Evolutionary conservation across 352 stramenopile genomes (phyloP), one percentile per base, ranked within the genome.

Genomic region (Globisporangium spiculum): DNA sequence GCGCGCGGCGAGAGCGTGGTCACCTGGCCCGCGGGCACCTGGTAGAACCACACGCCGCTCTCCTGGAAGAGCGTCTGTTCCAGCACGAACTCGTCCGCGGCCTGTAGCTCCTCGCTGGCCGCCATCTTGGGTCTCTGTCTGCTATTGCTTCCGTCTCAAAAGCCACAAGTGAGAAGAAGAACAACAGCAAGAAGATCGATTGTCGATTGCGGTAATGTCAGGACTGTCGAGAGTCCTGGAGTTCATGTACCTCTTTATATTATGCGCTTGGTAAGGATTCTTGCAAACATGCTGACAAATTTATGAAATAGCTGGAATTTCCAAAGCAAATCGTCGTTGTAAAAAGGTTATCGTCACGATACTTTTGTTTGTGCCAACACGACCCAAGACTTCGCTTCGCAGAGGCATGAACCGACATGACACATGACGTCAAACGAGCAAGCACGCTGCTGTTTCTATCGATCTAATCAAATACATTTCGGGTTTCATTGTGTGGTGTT

Each of bases 1-100:
- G 88, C 88, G 46, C 88, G 86, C 54, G 88, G 88, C 48, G 81
- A 81, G 24, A 94, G 75, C 70, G 78, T 91, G 41, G 76, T 87
- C 59, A 96, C 79, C 65, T 94, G 84, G 2, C 71, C 67, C 3
- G 81, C 41, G 0, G 86, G 85, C 14, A 96, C 83, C 52, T 93
- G 88, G 74, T 96, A 96, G 76, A 96, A 84, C 88, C 88, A 96
- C 59, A 96, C 86, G 69, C 79, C 74, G 63, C 62, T 80, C 71
- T 92, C 85, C 16, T 81, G 76, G 73, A 96, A 96, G 36, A 94
- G 75, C 66, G 78, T 75, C 65, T 91, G 86, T 78, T 91, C 86
- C 63, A 94, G 66, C 66, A 79, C 81, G 65, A 84, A 75, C 50
- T 65, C 46, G 54, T 77, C 78, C 41, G 46, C 52, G 34, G 38